A percentile compares a stretch with the other conserved stretches of the same genome.
These are phyloP conservation scores for Nasturtium officinale DNA, from an alignment of 345 rosid genomes.

Conservation along the genomic window DNA sequence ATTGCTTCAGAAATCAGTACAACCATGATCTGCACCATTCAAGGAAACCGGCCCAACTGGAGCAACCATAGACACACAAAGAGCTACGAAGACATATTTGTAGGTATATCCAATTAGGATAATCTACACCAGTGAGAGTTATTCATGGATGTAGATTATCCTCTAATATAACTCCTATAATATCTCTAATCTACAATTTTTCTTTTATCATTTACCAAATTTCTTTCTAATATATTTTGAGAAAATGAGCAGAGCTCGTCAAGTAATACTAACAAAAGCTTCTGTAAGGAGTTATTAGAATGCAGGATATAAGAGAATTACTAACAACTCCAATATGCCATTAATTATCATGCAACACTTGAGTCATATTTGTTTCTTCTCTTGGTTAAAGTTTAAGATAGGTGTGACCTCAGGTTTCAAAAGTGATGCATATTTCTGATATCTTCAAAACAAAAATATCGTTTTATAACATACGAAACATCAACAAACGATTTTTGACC, in stretches of 20 bases:
- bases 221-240: not conserved
- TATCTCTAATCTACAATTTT: not conserved
- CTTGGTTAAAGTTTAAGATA: slow-evolving; percentile 21
- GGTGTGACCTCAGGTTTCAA: slow-evolving; percentile 24
- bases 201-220: not conserved
- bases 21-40: slow-evolving; percentile 5
- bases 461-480: slow-evolving; percentile 8
- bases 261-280: slow-evolving; percentile 3
- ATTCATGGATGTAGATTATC: slow-evolving; percentile 23
- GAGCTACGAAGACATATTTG: slow-evolving; percentile 12
- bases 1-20: not conserved
- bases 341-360: slow-evolving; percentile 31
- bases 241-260: not conserved
- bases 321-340: slow-evolving; percentile 23
- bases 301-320: not conserved
- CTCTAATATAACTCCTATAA: not conserved
- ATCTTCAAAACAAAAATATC: not conserved
- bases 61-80: slow-evolving; percentile 27
- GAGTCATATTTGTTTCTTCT: slow-evolving; percentile 29
- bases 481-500: slow-evolving; percentile 10
- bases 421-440: slow-evolving; percentile 6
- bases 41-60: slow-evolving; percentile 32
- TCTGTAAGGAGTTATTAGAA: not conserved
- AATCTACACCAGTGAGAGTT: not conserved
- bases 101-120: slow-evolving; percentile 22